Evolutionary conservation across 2,329 filamentous ascomycete species (phyloP).

Genomic region (Fusarium sp.): DNA sequence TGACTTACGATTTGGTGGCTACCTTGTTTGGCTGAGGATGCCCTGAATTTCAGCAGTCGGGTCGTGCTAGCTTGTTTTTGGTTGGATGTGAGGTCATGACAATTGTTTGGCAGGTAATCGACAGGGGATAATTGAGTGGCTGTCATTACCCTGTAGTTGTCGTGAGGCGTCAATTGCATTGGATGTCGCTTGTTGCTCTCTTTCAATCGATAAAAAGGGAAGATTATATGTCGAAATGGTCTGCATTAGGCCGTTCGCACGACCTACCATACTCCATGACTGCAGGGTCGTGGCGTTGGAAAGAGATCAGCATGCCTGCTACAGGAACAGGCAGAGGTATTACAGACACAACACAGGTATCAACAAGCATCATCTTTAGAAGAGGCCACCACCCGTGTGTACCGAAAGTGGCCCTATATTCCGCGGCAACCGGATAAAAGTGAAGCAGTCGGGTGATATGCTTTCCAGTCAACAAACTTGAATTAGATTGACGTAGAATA

Average conservation of each 20-base stretch:
- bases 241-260: too few species aligned
- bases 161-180: background rate
- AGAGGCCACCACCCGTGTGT: background rate
- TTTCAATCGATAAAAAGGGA: background rate
- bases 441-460: too few species aligned
- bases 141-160: slow-evolving; percentile 27
- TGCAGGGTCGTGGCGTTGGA: slow-evolving; percentile 28
- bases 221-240: background rate
- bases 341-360: background rate
- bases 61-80: slow-evolving; percentile 33
- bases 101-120: slow-evolving; percentile 5
- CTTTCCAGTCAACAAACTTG: background rate
- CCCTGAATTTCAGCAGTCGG: slow-evolving; percentile 35
- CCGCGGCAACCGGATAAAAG: too few species aligned
- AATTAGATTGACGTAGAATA: background rate
- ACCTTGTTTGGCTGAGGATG: slow-evolving; percentile 32
- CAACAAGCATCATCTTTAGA: background rate
- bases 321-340: background rate
- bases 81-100: slow-evolving; percentile 43
- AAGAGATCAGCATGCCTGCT: slow-evolving; percentile 11
- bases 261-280: background rate
- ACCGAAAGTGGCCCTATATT: too few species aligned
- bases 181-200: background rate
- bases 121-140: slow-evolving; percentile 9
- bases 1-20: slow-evolving; percentile 24